Conservation (phyloP, 208 protist species). For the Acanthamoeba healyi region DNA sequence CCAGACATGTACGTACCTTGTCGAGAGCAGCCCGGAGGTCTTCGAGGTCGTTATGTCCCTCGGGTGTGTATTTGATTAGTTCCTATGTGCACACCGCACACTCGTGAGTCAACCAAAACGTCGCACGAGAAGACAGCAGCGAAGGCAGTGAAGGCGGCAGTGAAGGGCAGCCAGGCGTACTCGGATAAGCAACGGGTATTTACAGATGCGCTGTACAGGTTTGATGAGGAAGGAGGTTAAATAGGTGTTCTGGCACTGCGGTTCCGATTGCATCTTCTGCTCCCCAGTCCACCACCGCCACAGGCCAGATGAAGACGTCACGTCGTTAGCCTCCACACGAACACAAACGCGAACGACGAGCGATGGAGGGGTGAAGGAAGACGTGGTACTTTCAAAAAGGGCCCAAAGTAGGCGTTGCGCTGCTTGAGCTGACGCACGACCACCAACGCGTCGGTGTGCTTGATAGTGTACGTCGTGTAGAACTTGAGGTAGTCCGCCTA, state of each 20-base stretch:
- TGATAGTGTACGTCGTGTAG: conserved; percentile 68
- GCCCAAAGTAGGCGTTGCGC: neutral
- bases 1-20: no score
- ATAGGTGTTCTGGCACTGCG: conserved; percentile 59
- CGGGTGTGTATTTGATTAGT: neutral
- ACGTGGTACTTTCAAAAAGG: conserved; percentile 2
- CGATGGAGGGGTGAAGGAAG: neutral
- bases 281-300: neutral
- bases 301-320: neutral
- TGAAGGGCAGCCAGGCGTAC: no score
- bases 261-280: conserved; percentile 71
- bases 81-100: no score
- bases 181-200: conserved; percentile 72
- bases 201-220: conserved; percentile 74
- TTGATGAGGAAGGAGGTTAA: conserved; percentile 75
- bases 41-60: no score
- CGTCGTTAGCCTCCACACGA: neutral
- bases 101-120: no score
- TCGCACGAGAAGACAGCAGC: no score
- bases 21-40: no score
- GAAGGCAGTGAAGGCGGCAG: no score
- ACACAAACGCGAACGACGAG: neutral
- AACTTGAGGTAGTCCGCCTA: conserved; percentile 73
- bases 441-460: conserved; percentile 48
- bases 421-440: conserved; percentile 30